phyloP scores from a whole-genome alignment of 129 eudicot species.

The Pittosporum tobira region DNA sequence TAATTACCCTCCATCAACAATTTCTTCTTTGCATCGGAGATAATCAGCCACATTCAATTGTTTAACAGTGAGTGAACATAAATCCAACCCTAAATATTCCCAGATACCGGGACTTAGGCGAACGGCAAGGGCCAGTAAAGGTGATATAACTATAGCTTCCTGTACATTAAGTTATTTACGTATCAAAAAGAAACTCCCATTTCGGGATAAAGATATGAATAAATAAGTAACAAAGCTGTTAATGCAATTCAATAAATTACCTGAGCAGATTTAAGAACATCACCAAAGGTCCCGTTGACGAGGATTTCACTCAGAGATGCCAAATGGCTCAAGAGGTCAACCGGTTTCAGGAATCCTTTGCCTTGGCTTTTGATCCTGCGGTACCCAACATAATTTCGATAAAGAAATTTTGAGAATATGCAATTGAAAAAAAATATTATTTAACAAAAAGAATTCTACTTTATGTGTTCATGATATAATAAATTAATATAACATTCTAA shows the following conservation, averaged over 20 bases:
- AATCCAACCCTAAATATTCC: conserved; percentile 85
- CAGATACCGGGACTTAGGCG: conserved; percentile 99
- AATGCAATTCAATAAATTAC: conserved; percentile 11
- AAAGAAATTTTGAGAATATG: too few species aligned
- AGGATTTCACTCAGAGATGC: too few species aligned
- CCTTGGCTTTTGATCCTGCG: too few species aligned
- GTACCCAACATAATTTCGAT: too few species aligned
- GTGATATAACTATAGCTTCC: conserved; percentile 96
- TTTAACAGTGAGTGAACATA: conserved; percentile 68
- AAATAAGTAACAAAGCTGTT: background rate
- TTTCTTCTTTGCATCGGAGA: conserved; percentile 79
- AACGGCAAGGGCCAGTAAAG: conserved; percentile 92
- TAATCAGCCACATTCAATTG: conserved; percentile 72
- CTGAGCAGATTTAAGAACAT: conserved; percentile 76
- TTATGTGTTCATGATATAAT: too few species aligned
- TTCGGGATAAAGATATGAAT: background rate
- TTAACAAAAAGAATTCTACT: too few species aligned
- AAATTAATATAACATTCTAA: too few species aligned
- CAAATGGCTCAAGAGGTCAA: too few species aligned
- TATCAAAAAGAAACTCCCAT: conserved; percentile 14
- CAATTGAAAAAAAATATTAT: too few species aligned
- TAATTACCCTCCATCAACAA: conserved; percentile 70
- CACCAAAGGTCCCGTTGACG: conserved; percentile 80
- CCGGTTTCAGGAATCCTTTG: too few species aligned
- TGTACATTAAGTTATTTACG: too few species aligned